Conservation (phyloP, 2,329 filamentous ascomycete genomes). For the Hypoxylon rubiginosum region DNA sequence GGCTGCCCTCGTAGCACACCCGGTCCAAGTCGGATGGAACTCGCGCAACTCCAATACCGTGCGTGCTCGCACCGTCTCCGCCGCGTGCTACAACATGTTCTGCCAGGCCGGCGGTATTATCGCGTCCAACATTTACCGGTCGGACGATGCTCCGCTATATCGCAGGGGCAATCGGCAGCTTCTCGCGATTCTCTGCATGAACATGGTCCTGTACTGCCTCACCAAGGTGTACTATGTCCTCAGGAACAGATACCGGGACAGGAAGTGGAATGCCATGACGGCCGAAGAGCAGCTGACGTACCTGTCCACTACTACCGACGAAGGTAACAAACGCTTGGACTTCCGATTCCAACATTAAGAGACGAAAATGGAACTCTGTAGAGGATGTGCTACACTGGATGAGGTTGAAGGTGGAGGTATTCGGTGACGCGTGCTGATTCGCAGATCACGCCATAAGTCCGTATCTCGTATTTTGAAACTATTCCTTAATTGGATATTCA, state of each 20-base stretch:
- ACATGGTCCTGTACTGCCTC: slow-evolving; percentile 62
- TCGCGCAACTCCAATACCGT: slow-evolving; percentile 70
- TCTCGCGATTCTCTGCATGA: slow-evolving; percentile 62
- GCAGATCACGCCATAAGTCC: too few relatives aligned
- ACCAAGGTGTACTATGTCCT: slow-evolving; percentile 65
- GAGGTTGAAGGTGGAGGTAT: background rate
- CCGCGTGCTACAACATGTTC: slow-evolving; percentile 67
- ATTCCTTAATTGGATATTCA: background rate
- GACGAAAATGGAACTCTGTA: background rate
- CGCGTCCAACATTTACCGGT: slow-evolving; percentile 60
- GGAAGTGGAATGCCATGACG: slow-evolving; percentile 61
- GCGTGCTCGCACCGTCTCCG: slow-evolving; percentile 67
- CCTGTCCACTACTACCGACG: slow-evolving; percentile 56
- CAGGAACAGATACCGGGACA: slow-evolving; percentile 60
- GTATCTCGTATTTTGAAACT: background rate
- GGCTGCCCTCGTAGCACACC: slow-evolving; percentile 27
- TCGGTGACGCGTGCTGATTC: background rate
- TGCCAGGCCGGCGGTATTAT: slow-evolving; percentile 51
- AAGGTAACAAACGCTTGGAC: slow-evolving; percentile 59
- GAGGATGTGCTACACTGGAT: background rate
- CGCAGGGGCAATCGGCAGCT: slow-evolving; percentile 65
- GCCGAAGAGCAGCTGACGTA: slow-evolving; percentile 62
- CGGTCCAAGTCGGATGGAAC: slow-evolving; percentile 44
- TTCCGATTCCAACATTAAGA: slow-evolving; percentile 56
- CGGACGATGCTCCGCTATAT: slow-evolving; percentile 67